A percentile compares a stretch with the other conserved stretches of the same genome.
Conservation (phyloP, 2,329 filamentous ascomycete genomes). For the Venturia effusa region DNA sequence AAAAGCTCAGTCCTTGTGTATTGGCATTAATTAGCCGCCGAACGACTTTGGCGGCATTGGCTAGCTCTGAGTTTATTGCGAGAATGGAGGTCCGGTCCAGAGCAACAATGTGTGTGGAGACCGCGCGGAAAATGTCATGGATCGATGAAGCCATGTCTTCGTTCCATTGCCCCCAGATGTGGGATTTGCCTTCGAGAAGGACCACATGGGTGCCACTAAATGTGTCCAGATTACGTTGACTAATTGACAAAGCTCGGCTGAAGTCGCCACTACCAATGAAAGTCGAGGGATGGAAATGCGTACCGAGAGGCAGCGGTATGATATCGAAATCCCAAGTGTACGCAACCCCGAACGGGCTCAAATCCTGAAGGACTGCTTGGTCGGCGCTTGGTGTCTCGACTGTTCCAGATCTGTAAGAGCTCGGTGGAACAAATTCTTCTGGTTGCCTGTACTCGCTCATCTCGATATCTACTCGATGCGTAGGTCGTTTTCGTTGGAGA, state of each 20-base stretch:
- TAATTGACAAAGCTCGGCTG: slow-evolving; percentile 28
- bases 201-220: slow-evolving; percentile 26
- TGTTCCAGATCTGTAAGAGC: not conserved
- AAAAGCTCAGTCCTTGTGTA: slow-evolving; percentile 6
- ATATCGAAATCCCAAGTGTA: slow-evolving; percentile 46
- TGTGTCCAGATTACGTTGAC: slow-evolving; percentile 29
- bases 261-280: slow-evolving; percentile 49
- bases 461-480: slow-evolving; percentile 32
- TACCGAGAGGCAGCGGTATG: slow-evolving; percentile 36
- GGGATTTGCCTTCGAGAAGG: slow-evolving; percentile 21
- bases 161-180: slow-evolving; percentile 44
- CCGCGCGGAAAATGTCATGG: slow-evolving; percentile 22
- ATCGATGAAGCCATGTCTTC: slow-evolving; percentile 42
- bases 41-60: not conserved
- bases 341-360: slow-evolving; percentile 37
- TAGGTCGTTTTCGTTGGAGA: not conserved
- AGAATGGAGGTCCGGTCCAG: not conserved
- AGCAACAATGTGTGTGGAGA: not conserved
- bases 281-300: slow-evolving; percentile 44
- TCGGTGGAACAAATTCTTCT: slow-evolving; percentile 17
- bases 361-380: slow-evolving; percentile 25
- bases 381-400: slow-evolving; percentile 11
- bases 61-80: not conserved
- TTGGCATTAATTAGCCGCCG: slow-evolving; percentile 4
- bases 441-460: slow-evolving; percentile 35